These are phyloP conservation scores for Lactifluus volemus DNA, from an alignment of 768 basidiomycete species.

Conservation along the genomic window DNA sequence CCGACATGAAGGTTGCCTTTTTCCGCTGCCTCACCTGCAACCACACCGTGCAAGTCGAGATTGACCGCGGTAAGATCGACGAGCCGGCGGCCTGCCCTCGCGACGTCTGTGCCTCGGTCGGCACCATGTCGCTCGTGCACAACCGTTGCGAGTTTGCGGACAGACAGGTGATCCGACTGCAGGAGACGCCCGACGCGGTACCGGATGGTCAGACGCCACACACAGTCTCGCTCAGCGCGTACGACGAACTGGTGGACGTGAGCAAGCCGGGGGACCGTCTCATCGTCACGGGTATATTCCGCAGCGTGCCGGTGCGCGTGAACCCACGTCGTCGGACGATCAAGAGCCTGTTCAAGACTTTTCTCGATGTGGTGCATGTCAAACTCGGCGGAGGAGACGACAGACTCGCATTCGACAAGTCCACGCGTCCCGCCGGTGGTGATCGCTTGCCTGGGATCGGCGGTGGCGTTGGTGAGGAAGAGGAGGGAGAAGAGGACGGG, in stretches of 20 bases:
- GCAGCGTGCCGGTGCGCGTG: constrained; percentile 90
- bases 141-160: constrained; percentile 97
- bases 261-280: constrained; percentile 93
- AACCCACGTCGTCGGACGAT: constrained; percentile 87
- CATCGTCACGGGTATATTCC: constrained; percentile 86
- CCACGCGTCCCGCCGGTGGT: constrained; percentile 61
- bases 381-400: constrained; percentile 49
- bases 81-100: constrained; percentile 89
- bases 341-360: constrained; percentile 97
- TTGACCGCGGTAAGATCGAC: constrained; percentile 95
- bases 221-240: constrained; percentile 94
- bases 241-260: constrained; percentile 97
- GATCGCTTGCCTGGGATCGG: constrained; percentile 63
- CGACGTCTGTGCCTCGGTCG: constrained; percentile 81
- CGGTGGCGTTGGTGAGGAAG: constrained; percentile 56
- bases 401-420: constrained; percentile 67
- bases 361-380: constrained; percentile 90
- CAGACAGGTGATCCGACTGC: constrained; percentile 88
- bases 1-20: constrained; percentile 98
- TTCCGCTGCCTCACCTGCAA: constrained; percentile 95
- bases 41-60: constrained; percentile 95
- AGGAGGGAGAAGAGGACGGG: constrained; percentile 39
- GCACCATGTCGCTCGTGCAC: constrained; percentile 92
- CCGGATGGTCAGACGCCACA: constrained; percentile 98
- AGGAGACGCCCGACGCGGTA: constrained; percentile 96